Evolutionary conservation across 768 basidiomycete species (phyloP), one percentile per base, ranked within the genome.

Genomic region (Tulasnella sp.): DNA sequence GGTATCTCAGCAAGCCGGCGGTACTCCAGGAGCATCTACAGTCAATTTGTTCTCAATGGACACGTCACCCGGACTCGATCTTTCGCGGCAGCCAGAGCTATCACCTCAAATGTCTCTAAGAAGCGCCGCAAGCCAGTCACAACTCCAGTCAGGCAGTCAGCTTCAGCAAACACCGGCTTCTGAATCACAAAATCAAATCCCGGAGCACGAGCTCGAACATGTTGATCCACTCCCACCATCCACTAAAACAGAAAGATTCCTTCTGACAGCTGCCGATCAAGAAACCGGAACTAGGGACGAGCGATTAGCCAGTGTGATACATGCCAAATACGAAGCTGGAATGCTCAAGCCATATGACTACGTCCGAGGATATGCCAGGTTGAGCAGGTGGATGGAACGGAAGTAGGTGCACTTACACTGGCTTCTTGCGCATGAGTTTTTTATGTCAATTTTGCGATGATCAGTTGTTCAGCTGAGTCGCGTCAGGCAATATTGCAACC

Each of bases 251-350:
- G 93, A 98, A 63, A 76, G 74, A 43, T 98, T 92, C 67, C 71
- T 95, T 54, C 70, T 96, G 20, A 92, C 88, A 0, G 92, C 93
- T 3, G 93, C 93, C 0, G 93, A 96, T 64, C 92, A 95, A 60
- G 86, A 84, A 48, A 77, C 83, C 1, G 92, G 92, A 0, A 83
- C 89, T 20, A 72, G 93, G 37, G 85, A 92, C 58, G 87, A 93
- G 58, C 78, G 92, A 1, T 67, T 98, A 45, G 86, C 82, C 58
- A 74, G 85, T 53, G 93, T 96, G 57, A 98, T 96, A 58, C 76
- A 84, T 58, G 89, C 86, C 60, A 98, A 96, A 66, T 96, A 95
- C 65, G 92, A 98, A 61, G 93, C 93, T 2, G 93, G 92, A 0
- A 65, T 98, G 37, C 67, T 96, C 57, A 91, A 88, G 61, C 93